Evolutionary conservation across 2,329 filamentous ascomycete species (phyloP).

Genomic region (Phialophora expanda): DNA sequence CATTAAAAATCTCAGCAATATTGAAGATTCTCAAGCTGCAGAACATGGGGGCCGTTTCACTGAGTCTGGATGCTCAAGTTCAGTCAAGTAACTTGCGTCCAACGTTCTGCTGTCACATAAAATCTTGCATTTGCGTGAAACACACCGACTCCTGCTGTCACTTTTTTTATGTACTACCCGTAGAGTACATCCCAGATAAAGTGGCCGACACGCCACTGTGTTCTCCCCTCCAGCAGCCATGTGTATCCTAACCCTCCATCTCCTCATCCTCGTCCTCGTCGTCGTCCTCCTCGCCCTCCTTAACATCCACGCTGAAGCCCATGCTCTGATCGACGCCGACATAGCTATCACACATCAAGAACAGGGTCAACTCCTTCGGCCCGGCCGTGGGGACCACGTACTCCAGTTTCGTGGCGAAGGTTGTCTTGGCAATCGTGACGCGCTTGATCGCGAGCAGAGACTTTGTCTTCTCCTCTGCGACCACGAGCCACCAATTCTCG

Average conservation of each 20-base stretch:
- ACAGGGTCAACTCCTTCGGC: conserved; percentile 85
- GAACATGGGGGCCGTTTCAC: neutral
- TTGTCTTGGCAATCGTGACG: conserved; percentile 79
- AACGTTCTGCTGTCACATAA: neutral
- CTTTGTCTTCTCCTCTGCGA: conserved; percentile 89
- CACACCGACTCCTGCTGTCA: neutral
- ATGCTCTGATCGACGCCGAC: conserved; percentile 96
- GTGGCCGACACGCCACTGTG: neutral
- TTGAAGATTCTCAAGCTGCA: neutral
- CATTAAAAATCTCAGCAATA: neutral
- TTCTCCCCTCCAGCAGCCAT: neutral
- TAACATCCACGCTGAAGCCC: conserved; percentile 80
- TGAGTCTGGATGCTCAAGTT: neutral
- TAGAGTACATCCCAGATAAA: neutral
- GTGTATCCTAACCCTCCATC: conserved; percentile 2
- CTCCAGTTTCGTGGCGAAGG: conserved; percentile 77
- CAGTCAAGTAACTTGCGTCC: neutral
- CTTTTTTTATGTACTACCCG: neutral
- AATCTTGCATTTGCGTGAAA: neutral
- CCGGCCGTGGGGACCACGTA: conserved; percentile 85
- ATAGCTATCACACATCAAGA: conserved; percentile 96
- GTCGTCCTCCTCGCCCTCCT: conserved; percentile 94
- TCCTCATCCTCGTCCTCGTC: conserved; percentile 70
- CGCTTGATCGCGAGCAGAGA: conserved; percentile 91
- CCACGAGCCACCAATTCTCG: conserved; percentile 98